Conservation (phyloP, 129 eudicot species). For the Glebionis coronaria region DNA sequence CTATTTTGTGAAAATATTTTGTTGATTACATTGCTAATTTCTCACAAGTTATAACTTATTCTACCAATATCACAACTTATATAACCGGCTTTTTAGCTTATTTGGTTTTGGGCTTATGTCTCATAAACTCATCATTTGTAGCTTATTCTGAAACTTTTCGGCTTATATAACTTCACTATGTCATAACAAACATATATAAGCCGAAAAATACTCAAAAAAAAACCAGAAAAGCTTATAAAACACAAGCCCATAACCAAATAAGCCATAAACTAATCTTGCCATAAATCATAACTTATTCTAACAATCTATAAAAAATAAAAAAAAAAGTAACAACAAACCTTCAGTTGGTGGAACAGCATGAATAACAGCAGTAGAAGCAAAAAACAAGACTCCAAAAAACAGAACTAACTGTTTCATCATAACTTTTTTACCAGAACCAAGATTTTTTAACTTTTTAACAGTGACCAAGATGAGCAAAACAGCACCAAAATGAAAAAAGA, state of each 20-base stretch:
- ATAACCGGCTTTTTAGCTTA: too few species aligned
- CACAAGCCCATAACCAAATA: too few species aligned
- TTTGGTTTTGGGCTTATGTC: too few species aligned
- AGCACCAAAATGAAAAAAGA: slow-evolving; percentile 20
- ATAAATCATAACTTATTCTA: background rate
- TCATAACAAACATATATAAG: too few species aligned
- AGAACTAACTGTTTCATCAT: slow-evolving; percentile 24
- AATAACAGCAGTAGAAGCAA: slow-evolving; percentile 34
- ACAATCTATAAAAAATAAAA: background rate
- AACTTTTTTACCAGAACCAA: slow-evolving; percentile 18
- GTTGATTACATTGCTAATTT: too few species aligned
- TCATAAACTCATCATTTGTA: too few species aligned
- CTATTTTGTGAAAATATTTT: too few species aligned
- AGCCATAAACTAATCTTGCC: background rate
- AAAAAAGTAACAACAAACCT: slow-evolving; percentile 44
- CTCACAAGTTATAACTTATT: background rate
- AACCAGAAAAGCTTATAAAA: too few species aligned
- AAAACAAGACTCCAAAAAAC: slow-evolving; percentile 17
- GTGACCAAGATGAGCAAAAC: slow-evolving; percentile 37
- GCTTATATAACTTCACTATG: too few species aligned
- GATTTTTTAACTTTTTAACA: slow-evolving; percentile 24
- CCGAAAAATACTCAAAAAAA: too few species aligned
- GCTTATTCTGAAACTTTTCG: too few species aligned
- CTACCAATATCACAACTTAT: too few species aligned
- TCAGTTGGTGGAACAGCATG: slow-evolving; percentile 59